These are phyloP conservation scores for Aspergillus ochraceoroseus DNA, from an alignment of 2,329 filamentous ascomycete genomes.

Conservation along the genomic window DNA sequence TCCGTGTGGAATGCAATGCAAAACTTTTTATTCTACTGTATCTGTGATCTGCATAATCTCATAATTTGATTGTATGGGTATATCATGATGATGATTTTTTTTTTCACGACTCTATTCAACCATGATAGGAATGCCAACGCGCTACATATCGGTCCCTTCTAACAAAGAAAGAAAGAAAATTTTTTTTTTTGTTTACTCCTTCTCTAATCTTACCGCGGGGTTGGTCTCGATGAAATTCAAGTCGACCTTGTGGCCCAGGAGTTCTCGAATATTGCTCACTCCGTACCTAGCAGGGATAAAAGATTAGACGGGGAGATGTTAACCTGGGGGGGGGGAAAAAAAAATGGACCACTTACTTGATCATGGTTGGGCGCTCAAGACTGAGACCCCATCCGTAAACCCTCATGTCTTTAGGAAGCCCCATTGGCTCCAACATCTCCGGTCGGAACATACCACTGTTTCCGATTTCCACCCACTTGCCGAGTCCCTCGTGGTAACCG, in stretches of 20 bases:
- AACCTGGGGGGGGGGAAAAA: no score
- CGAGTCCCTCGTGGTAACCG: slow-evolving; percentile 81
- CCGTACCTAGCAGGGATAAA: slow-evolving; percentile 48
- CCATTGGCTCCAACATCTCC: slow-evolving; percentile 95
- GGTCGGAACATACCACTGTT: slow-evolving; percentile 99
- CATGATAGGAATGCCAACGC: slow-evolving; percentile 6
- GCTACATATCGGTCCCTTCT: no score
- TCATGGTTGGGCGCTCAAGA: slow-evolving; percentile 95
- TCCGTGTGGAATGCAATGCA: no score
- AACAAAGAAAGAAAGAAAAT: no score
- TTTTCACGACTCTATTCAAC: slow-evolving; percentile 10
- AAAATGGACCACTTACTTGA: slow-evolving; percentile 83
- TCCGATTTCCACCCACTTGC: slow-evolving; percentile 93
- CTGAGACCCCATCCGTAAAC: slow-evolving; percentile 93
- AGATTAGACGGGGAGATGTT: no score
- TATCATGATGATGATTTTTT: slow-evolving; percentile 12
- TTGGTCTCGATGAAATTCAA: slow-evolving; percentile 87
- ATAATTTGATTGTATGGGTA: slow-evolving; percentile 8
- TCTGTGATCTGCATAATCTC: background rate
- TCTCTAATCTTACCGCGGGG: slow-evolving; percentile 83
- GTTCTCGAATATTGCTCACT: slow-evolving; percentile 83
- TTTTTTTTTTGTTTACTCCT: slow-evolving; percentile 59
- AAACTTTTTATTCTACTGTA: background rate
- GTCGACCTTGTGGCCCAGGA: slow-evolving; percentile 93
- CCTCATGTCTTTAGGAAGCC: slow-evolving; percentile 80